Evolutionary conservation across 768 basidiomycete species (phyloP), one percentile per base, ranked within the genome.

Genomic region (Suillus fuscotomentosus): DNA sequence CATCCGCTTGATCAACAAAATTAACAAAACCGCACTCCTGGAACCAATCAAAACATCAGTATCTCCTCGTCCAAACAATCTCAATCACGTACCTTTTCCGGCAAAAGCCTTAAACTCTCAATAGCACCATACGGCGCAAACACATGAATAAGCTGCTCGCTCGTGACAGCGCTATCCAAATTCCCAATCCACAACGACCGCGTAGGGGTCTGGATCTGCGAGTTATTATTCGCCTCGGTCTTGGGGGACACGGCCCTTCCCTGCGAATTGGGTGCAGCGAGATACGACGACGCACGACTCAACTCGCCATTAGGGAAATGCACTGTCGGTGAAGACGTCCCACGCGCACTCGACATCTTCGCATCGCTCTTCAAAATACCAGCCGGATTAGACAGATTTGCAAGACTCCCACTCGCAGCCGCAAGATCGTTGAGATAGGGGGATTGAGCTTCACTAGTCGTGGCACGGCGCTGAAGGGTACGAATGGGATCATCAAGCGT

Each of bases 1-100:
- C 97, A 76, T 99, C 97, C 1, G 88, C 84, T 74, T 93, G 91
- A 68, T 97, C 95, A 53, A 97, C 94, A 74, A 97, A 99, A 75
- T 99, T 99, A 73, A 99, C 97, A 74, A 99, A 99, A 10, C 97
- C 97, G 73, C 97, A 99, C 76, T 97, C 95, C 96, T 98, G 65
- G 31, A 36, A 54, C 57, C 55, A 41, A 20, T 17, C 39, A 59
- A 59, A 27, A 64, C n/a, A 41, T 76, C n/a, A 76, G 73, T 3
- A 22, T n/a, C 27, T 57, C 36, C 60, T 38, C 55, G 50, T 63
- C 24, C 66, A 68, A 38, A 3, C 14, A 14, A 9, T 14, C 22
- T 47, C 31, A 22, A 64, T 39, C 41, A 62, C 76, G 1, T 54
- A 96, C 96, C 90, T 99, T 99, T 80, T 99, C 97, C 7, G 97